These are phyloP conservation scores for Fusarium phyllophilum DNA, from an alignment of 2,329 filamentous ascomycete species.

Conservation along the genomic window DNA sequence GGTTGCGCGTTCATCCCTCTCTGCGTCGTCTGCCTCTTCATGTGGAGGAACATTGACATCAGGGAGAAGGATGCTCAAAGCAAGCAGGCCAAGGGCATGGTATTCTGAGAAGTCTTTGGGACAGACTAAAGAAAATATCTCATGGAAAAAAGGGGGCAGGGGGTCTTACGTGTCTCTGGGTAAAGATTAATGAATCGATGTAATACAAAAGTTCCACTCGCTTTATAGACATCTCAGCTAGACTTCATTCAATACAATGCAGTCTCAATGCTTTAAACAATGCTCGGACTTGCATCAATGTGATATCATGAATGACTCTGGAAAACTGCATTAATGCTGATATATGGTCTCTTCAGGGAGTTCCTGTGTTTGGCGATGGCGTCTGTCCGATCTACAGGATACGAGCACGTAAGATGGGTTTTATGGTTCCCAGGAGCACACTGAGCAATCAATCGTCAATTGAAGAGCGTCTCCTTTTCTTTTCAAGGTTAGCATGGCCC, in stretches of 20 bases:
- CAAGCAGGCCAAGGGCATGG: slow-evolving; percentile 47
- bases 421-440: too few species aligned
- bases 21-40: slow-evolving; percentile 45
- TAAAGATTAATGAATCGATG: slow-evolving; percentile 8
- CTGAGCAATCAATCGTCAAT: too few species aligned
- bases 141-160: background rate
- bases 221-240: slow-evolving; percentile 1
- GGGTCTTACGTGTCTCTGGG: background rate
- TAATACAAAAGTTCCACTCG: slow-evolving; percentile 17
- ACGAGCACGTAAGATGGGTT: background rate
- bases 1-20: slow-evolving; percentile 51
- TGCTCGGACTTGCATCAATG: too few species aligned
- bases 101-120: slow-evolving; percentile 20
- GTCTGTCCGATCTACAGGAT: background rate
- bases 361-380: background rate
- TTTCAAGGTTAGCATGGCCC: background rate
- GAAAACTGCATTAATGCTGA: background rate
- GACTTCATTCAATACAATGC: background rate
- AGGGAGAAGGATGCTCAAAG: slow-evolving; percentile 45
- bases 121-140: background rate
- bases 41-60: slow-evolving; percentile 54
- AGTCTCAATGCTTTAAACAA: background rate
- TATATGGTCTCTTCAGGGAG: background rate
- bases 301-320: background rate
- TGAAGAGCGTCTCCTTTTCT: background rate